phyloP scores from a whole-genome alignment of 2,329 filamentous ascomycete genomes.

The Apiospora koreana region DNA sequence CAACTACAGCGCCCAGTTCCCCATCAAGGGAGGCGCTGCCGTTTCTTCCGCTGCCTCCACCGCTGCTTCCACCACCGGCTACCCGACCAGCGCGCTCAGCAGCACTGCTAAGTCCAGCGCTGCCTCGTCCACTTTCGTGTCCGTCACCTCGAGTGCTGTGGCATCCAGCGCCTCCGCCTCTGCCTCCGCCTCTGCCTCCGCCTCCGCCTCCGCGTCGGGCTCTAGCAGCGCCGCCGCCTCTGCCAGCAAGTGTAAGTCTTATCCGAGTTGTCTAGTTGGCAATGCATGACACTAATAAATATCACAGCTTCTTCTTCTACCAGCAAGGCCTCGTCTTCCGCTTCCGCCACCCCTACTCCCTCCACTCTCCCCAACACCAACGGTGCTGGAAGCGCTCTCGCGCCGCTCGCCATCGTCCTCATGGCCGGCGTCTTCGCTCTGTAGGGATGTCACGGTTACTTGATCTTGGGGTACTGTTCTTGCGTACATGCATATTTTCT shows the following conservation, averaged over 20 bases:
- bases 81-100: slow-evolving; percentile 21
- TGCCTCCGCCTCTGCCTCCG: slow-evolving; percentile 1
- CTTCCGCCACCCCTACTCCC: slow-evolving; percentile 12
- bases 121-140: slow-evolving; percentile 16
- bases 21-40: not conserved
- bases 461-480: not conserved
- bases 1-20: slow-evolving; percentile 50
- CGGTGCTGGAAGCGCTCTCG: slow-evolving; percentile 25
- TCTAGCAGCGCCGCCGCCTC: slow-evolving; percentile 2
- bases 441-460: not conserved
- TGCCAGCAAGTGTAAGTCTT: slow-evolving; percentile 3
- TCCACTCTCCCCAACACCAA: slow-evolving; percentile 26
- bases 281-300: not conserved
- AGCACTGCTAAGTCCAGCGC: slow-evolving; percentile 17
- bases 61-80: slow-evolving; percentile 10
- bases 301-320: slow-evolving; percentile 10
- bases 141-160: slow-evolving; percentile 11
- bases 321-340: not conserved
- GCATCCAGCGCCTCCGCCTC: slow-evolving; percentile 12
- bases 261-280: not conserved
- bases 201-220: not conserved
- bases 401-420: slow-evolving; percentile 29
- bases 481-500: slow-evolving; percentile 10
- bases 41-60: slow-evolving; percentile 17
- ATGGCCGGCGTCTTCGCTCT: slow-evolving; percentile 6